These are phyloP conservation scores for Hymenoscyphus repandus DNA, from an alignment of 2,329 filamentous ascomycete species.

Conservation along the genomic window DNA sequence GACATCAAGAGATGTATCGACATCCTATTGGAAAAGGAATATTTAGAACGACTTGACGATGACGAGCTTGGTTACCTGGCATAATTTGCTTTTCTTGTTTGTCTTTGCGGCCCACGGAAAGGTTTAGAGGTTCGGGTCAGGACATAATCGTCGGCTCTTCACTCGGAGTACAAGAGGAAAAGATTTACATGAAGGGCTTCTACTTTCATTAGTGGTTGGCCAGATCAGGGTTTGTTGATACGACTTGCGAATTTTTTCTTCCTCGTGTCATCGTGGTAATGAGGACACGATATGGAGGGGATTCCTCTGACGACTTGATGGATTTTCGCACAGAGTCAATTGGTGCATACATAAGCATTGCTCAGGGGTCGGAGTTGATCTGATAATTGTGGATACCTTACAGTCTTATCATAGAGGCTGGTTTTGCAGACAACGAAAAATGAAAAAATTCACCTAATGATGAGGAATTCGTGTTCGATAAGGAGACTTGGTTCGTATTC, in stretches of 20 bases:
- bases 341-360: background rate
- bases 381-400: slow-evolving; percentile 1
- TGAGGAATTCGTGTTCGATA: background rate
- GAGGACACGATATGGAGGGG: background rate
- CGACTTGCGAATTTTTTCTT: background rate
- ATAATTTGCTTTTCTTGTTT: slow-evolving; percentile 39
- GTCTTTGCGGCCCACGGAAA: slow-evolving; percentile 6
- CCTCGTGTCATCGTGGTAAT: background rate
- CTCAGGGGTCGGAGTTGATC: slow-evolving; percentile 1
- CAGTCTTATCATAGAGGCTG: background rate
- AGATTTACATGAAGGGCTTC: background rate
- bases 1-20: slow-evolving; percentile 99
- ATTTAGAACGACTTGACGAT: slow-evolving; percentile 89
- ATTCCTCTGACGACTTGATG: background rate
- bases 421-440: background rate
- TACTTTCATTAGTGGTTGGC: background rate
- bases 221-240: background rate
- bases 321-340: background rate
- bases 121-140: slow-evolving; percentile 4
- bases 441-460: background rate
- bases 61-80: slow-evolving; percentile 94
- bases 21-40: slow-evolving; percentile 97
- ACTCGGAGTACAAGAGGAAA: background rate
- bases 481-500: too few species aligned
- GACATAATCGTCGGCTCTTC: slow-evolving; percentile 1